Evolutionary conservation across 2,329 filamentous ascomycete genomes (phyloP), one percentile per base, ranked within the genome.

Genomic region (Lomentospora prolificans): DNA sequence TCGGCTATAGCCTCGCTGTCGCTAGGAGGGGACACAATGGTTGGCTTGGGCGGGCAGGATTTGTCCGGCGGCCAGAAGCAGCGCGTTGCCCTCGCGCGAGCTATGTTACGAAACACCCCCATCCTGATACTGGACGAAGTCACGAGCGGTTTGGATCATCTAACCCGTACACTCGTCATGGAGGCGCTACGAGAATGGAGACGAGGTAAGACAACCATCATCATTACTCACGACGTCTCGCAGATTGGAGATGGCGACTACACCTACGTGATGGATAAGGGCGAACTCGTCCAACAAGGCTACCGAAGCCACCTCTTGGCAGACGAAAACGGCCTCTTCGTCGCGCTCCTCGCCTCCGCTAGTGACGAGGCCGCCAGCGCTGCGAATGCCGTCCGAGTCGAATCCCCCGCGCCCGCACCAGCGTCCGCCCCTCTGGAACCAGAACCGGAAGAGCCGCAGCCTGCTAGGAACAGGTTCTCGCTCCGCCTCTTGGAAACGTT

Each of bases 21-120:
- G 0, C 63, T 84, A 1, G 89, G 89, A 0, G 69, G 92, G 1
- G 74, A 90, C 17, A 96, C 91, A 0, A 64, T 78, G 2, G 77
- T 96, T 5, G 89, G 89, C 1, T 68, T 76, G 0, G 82, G 82
- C n/a, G 88, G 87, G 0, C 80, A 79, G 31, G 77, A 80, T 3
- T 72, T 96, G 41, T 95, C 90, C 60, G 91, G 90, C 7, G 92
- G 92, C 0, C 90, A 97, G 69, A 85, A 78, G 58, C 91, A 96
- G 67, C 78, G 89, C 54, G 74, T 96, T 51, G 87, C 88, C 0
- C 75, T 97, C 31, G 90, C 91, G 1, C 78, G 91, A 60, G 89
- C 90, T 1, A 80, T 80, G 41, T 69, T 97, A 4, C 77, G 90
- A 53, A 81, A 96, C 64, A 82, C 90, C 0, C 82, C 88, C 0